These are phyloP conservation scores for Candolleomyces aberdarensis DNA, from an alignment of 768 basidiomycete genomes.

Conservation along the genomic window DNA sequence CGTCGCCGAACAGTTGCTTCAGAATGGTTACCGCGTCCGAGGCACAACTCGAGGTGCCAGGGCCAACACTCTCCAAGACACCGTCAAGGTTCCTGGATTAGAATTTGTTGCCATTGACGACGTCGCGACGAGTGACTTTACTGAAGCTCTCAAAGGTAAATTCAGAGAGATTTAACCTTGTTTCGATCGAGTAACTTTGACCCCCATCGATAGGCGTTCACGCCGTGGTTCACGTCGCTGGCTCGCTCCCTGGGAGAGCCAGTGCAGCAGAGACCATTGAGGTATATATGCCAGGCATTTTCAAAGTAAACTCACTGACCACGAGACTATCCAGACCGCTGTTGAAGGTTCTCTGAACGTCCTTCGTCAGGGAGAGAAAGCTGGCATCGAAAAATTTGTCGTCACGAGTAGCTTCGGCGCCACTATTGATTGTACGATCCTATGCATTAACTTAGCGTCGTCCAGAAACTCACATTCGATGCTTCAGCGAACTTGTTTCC, in stretches of 20 bases:
- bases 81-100: constrained; percentile 23
- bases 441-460: background rate
- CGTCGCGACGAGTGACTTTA: constrained; percentile 34
- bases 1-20: constrained; percentile 29
- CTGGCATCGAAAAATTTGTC: constrained; percentile 33
- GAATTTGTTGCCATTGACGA: constrained; percentile 31
- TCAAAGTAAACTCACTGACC: background rate
- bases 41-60: constrained; percentile 34
- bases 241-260: constrained; percentile 28
- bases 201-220: constrained; percentile 33
- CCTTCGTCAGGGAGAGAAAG: constrained; percentile 34
- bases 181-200: background rate
- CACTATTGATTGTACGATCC: constrained; percentile 23
- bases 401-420: constrained; percentile 32
- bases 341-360: constrained; percentile 39
- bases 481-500: background rate
- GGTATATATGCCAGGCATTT: constrained; percentile 9
- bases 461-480: background rate
- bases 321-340: constrained; percentile 23
- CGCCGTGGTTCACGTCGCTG: constrained; percentile 46
- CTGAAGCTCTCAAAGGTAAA: constrained; percentile 43
- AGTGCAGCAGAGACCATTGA: constrained; percentile 22
- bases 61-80: constrained; percentile 17
- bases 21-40: constrained; percentile 37
- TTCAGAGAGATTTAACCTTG: background rate